phyloP scores from a whole-genome alignment of 2,329 filamentous ascomycete species.

The Paecilomyces formosus region DNA sequence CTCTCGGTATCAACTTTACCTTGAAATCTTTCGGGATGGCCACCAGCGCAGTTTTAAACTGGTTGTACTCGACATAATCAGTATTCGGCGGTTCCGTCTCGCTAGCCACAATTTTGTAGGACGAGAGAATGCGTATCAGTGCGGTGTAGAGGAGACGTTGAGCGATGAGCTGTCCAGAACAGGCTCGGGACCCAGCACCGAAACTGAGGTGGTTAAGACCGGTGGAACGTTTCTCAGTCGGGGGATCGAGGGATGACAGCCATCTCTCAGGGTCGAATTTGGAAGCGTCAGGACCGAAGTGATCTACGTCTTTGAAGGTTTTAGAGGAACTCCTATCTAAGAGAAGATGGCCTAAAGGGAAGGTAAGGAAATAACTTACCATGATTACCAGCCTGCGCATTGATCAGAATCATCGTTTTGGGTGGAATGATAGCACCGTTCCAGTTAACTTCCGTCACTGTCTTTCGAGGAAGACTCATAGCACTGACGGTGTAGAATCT shows the following conservation, averaged over 20 bases:
- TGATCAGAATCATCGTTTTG: conserved; percentile 70
- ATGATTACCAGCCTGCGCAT: conserved; percentile 63
- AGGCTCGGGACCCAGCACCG: conserved; percentile 52
- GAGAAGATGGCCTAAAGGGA: background rate
- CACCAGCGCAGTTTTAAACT: conserved; percentile 52
- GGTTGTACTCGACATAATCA: conserved; percentile 56
- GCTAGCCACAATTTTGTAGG: conserved; percentile 46
- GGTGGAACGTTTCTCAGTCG: conserved; percentile 34
- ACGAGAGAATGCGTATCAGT: conserved; percentile 46
- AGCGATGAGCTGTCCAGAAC: conserved; percentile 51
- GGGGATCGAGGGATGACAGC: conserved; percentile 37
- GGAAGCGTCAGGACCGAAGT: conserved; percentile 50
- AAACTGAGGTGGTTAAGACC: conserved; percentile 51
- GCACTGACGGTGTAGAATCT: conserved; percentile 69
- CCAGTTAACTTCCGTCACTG: conserved; percentile 60
- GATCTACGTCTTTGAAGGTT: conserved; percentile 43
- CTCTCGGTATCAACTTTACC: conserved; percentile 48
- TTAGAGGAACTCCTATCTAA: background rate
- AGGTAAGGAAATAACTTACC: conserved; percentile 9
- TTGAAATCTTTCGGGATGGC: conserved; percentile 55
- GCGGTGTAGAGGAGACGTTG: conserved; percentile 51
- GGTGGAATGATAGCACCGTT: conserved; percentile 59
- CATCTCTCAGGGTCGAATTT: conserved; percentile 61
- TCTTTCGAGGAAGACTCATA: conserved; percentile 62
- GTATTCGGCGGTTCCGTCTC: conserved; percentile 50